Base-by-base conservation (phyloP, 2,329 filamentous ascomycete species). In the Fusarium clavum region DNA sequence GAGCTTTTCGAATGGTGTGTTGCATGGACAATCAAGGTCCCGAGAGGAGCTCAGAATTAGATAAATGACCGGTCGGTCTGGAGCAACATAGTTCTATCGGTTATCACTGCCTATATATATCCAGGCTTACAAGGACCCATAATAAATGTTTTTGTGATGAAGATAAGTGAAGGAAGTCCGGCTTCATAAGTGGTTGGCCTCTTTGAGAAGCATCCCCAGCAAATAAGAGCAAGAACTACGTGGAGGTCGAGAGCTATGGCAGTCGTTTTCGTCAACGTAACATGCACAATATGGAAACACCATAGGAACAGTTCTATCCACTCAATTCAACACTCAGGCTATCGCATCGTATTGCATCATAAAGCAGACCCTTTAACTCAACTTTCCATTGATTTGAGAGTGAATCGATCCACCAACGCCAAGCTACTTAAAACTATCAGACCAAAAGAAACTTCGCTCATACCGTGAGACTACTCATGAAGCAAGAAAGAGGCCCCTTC, bases 361-460 rank as follows among this genome's bases (percentile, higher is more conserved):
- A 51, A 70, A 63, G 54, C 58, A 69, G 51, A 55, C 40, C 53
- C 29, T 44, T 57, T 55, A 57, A 61, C 49, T 70, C 46, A 30
- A 51, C 49, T 56, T 53, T 53, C 57, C 44, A 55, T 53, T 52
- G 43, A 57, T 56, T 54, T 60, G 51, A 52, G 64, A 69, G 63
- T 65, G 64, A 70, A 67, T 73, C 67, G 63, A 68, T 73, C 72
- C 64, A 70, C 67, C 67, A 76, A 76, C 74, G 74, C 74, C 74
- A 59, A 76, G 72, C 73, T 76, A 64, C 70, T 60, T 61, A 68
- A 73, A 67, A 70, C 54, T 48, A 62, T 66, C 61, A 69, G 71
- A 65, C 54, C 41, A 61, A 64, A 64, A 57, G 61, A 52, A 55
- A 53, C 44, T 63, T 38, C 44, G 38, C 34, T 48, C 44, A 47